These are phyloP conservation scores for Lichtheimia ramosa DNA, from an alignment of 371 early-diverging fungal species.

Conservation along the genomic window DNA sequence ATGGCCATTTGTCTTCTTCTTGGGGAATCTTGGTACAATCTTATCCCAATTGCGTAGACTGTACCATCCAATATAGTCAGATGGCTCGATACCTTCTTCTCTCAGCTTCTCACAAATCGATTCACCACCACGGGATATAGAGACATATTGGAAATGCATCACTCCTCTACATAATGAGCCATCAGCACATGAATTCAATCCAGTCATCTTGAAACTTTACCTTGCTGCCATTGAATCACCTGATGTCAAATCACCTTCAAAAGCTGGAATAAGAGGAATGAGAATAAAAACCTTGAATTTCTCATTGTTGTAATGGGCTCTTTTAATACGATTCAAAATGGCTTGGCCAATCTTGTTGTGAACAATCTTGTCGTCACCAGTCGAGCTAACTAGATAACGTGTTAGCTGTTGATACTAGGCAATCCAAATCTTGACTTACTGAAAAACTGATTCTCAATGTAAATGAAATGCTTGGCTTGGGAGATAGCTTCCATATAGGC, in stretches of 20 bases:
- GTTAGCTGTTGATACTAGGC: background rate
- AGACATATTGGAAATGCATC: slow-evolving; percentile 83
- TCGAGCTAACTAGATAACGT: slow-evolving; percentile 31
- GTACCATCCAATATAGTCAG: slow-evolving; percentile 78
- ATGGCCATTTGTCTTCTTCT: background rate
- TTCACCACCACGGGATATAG: slow-evolving; percentile 79
- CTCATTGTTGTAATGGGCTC: slow-evolving; percentile 65
- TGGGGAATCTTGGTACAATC: slow-evolving; percentile 24
- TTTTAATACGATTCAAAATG: slow-evolving; percentile 75
- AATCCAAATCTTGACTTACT: slow-evolving; percentile 42
- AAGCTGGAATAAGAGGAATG: slow-evolving; percentile 91
- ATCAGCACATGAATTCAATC: background rate
- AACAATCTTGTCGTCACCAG: slow-evolving; percentile 42
- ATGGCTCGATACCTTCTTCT: slow-evolving; percentile 67
- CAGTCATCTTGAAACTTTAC: slow-evolving; percentile 12
- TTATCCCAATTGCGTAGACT: slow-evolving; percentile 75
- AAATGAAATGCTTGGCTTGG: slow-evolving; percentile 82
- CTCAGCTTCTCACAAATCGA: slow-evolving; percentile 67
- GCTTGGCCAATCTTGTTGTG: slow-evolving; percentile 58
- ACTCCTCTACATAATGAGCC: slow-evolving; percentile 39
- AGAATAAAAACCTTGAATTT: slow-evolving; percentile 84
- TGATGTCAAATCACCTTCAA: slow-evolving; percentile 80
- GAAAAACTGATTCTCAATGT: slow-evolving; percentile 97
- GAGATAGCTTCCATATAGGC: slow-evolving; percentile 83
- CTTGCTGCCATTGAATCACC: slow-evolving; percentile 74